phyloP scores from a whole-genome alignment of 495 filamentous ascomycete species.

The Penicillium paxilli region DNA sequence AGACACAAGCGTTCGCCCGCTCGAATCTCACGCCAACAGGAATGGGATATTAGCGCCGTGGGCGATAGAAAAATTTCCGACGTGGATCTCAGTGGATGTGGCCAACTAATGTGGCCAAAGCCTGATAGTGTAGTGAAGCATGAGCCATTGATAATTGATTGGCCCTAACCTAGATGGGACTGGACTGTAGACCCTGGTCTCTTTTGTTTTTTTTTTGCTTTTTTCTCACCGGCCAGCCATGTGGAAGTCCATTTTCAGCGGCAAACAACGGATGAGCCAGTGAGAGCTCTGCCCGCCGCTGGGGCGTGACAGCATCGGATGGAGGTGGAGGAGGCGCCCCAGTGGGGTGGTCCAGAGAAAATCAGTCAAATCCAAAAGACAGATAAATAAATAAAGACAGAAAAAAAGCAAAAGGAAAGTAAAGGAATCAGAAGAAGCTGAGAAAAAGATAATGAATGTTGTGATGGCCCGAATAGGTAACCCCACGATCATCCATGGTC shows the following conservation, averaged over 20 bases:
- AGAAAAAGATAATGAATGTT: background rate
- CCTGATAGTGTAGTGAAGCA: background rate
- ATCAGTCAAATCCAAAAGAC: conserved; percentile 1
- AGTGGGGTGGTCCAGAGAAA: background rate
- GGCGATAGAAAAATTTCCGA: conserved; percentile 21
- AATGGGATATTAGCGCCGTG: background rate
- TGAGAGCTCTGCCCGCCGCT: conserved; percentile 27
- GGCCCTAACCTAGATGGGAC: background rate
- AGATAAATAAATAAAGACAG: conserved; percentile 3
- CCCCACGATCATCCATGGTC: conserved; percentile 16
- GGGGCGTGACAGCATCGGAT: conserved; percentile 1
- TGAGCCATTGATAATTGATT: background rate
- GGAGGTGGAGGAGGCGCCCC: conserved; percentile 11
- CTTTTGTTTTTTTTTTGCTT: background rate
- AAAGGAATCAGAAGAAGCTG: background rate
- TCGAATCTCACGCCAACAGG: background rate
- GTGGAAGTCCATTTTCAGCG: background rate
- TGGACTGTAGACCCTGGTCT: background rate
- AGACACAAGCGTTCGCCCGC: conserved; percentile 1
- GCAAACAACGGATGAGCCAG: conserved; percentile 14
- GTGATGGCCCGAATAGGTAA: background rate
- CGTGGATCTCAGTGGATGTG: conserved; percentile 13
- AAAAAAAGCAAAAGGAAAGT: background rate
- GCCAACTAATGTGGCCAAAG: background rate
- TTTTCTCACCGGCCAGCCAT: background rate